These are phyloP conservation scores for Lachancea dasiensis DNA, from an alignment of 805 yeast species.

Conservation along the genomic window DNA sequence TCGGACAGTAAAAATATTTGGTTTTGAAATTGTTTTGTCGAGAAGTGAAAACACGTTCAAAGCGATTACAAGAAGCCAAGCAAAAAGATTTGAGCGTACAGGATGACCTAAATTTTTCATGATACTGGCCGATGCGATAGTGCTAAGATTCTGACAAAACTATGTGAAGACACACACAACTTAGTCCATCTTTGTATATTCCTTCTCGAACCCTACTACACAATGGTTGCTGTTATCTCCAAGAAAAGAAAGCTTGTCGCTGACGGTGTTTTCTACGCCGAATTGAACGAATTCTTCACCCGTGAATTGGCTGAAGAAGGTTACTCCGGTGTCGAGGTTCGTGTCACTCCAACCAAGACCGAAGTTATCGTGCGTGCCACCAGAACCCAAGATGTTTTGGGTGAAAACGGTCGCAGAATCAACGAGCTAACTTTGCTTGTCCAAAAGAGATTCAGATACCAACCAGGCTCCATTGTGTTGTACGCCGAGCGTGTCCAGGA, in stretches of 20 bases:
- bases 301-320: constrained; percentile 99
- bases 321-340: constrained; percentile 99
- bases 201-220: constrained; percentile 9
- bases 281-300: constrained; percentile 99
- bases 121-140: too few species aligned
- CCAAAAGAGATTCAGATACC: constrained; percentile 97
- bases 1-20: too few species aligned
- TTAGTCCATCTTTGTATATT: too few species aligned
- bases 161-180: too few species aligned
- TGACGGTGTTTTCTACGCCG: constrained; percentile 99
- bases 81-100: too few species aligned
- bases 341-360: constrained; percentile 96
- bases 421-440: constrained; percentile 96
- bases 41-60: too few species aligned
- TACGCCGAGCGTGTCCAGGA: constrained; percentile 99
- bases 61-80: too few species aligned
- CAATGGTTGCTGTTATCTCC: constrained; percentile 59
- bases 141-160: too few species aligned
- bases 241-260: constrained; percentile 99
- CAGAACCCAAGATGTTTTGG: constrained; percentile 96
- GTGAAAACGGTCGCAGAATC: constrained; percentile 99
- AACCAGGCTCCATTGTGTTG: constrained; percentile 87
- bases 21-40: too few species aligned
- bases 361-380: constrained; percentile 99
- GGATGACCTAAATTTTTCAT: too few species aligned